Evolutionary conservation across 768 basidiomycete species (phyloP).

Genomic region (Postia placenta): DNA sequence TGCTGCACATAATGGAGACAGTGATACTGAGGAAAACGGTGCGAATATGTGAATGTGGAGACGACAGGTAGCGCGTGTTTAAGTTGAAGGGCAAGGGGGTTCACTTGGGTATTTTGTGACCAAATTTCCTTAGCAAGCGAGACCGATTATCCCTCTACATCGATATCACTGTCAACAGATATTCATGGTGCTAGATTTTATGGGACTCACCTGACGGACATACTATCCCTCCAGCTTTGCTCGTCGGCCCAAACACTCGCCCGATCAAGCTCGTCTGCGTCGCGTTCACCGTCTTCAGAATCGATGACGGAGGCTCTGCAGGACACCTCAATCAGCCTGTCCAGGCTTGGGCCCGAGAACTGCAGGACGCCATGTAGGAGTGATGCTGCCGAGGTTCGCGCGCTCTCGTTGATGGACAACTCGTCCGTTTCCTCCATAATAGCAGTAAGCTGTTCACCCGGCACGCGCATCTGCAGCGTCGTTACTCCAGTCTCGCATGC

Average conservation of each 20-base stretch:
- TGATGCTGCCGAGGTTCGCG: background rate
- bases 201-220: slow-evolving; percentile 11
- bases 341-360: background rate
- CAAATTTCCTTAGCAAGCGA: background rate
- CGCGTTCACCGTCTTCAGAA: background rate
- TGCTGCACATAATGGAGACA: no score
- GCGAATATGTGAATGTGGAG: no score
- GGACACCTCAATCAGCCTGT: background rate
- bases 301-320: background rate
- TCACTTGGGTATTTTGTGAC: background rate
- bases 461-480: slow-evolving; percentile 9
- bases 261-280: background rate
- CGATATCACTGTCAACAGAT: background rate
- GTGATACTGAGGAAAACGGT: no score
- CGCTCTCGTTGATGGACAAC: slow-evolving; percentile 8
- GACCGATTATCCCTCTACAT: background rate
- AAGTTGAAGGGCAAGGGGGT: no score
- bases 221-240: slow-evolving; percentile 13
- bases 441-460: slow-evolving; percentile 18
- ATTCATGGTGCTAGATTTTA: background rate
- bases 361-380: background rate
- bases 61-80: background rate
- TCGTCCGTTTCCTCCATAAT: slow-evolving; percentile 24
- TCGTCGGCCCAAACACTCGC: slow-evolving; percentile 1
- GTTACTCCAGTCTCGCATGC: background rate